Evolutionary conservation across 1,284 basidiomycete species (phyloP), one percentile per base, ranked within the genome.

Genomic region (Limonomyces culmigenus): DNA sequence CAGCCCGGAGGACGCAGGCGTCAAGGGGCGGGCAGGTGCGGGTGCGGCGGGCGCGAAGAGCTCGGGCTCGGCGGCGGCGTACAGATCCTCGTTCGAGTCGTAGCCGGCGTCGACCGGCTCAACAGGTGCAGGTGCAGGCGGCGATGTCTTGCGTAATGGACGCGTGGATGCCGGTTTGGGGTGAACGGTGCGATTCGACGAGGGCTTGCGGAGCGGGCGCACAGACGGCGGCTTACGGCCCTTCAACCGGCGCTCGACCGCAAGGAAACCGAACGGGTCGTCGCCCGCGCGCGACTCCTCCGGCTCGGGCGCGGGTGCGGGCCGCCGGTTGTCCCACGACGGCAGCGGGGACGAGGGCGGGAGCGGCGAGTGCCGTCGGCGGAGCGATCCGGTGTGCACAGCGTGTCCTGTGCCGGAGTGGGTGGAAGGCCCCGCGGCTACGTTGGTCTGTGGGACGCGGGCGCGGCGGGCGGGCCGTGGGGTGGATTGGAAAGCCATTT

Each of bases 241-340:
- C 44, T 58, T 61, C 33, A 63, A 37, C 15, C 52, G 51, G 19
- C 50, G 46, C 45, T 65, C 63, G 1, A 56, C 51, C 5, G 58
- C 61, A 14, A 62, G 42, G 18, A 65, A 55, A 0, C 62, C 62
- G 38, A 65, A 65, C 1, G 62, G 64, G 29, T 66, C 63, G 23
- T 51, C 47, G 14, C 42, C 41, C 16, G 16, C 27, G 34, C 31
- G 33, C 37, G 45, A 31, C 14, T 38, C 23, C 6, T 21, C 19
- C 18, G 19, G 15, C 19, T 34, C 33, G 23, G 23, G 23, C 23
- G 23, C 23, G 23, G 23, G 8, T 8, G 23, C 23, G 23, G 8
- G 8, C n/a, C 8, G 23, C 23, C 8, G 23, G 23, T 8, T 8
- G 8, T 27, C 23, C 8, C 8, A 27, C 8, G 23, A n/a, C 8